Evolutionary conservation across 352 stramenopile species (phyloP), one percentile per base, ranked within the genome.

Genomic region (Pythium vanterpoolii): DNA sequence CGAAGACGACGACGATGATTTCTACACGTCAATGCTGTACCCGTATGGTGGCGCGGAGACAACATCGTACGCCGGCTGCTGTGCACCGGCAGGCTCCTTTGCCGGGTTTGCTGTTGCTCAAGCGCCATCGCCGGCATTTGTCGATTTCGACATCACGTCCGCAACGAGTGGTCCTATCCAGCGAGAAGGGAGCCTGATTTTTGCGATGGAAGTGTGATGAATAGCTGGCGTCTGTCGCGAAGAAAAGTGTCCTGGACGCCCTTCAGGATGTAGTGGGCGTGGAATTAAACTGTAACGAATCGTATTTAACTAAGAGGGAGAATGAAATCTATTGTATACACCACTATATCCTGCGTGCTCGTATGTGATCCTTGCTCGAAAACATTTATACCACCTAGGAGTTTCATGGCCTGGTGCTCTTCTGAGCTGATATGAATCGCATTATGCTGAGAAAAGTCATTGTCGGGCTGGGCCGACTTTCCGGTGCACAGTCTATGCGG

Each of bases 141-240:
- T 27, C 8, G 31, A 56, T 27, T 47, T 56, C 34, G 56, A 36
- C 34, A 39, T 50, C 46, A 39, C 45, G 24, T 34, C 49, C 13
- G 21, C 40, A n/a, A 31, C 42, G 10, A 52, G 13, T 33, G 38
- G 44, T 13, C 43, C 56, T 1, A 39, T 44, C 13, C 33, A 45
- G n/a, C 49, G 58, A 31, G 56, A 63, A 47, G 48, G 46, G 38
- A 57, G 39, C 23, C 46, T 62, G 1, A 62, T 68, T n/a, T 68
- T 68, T 31, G 60, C 52, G 2, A 62, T 68, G 52, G 60, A 68
- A 47, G 45, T 59, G 46, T 68, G 28, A 56, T 46, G 24, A 26
- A 4, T 21, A 28, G 3, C 18, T n/a, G 27, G 27, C 34, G n/a
- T 38, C 26, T 38, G 27, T 51, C 26, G 18, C 26, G 16, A n/a